Evolutionary conservation across 2,329 filamentous ascomycete species (phyloP), one percentile per base, ranked within the genome.

Genomic region (Trichophyton mentagrophytes): DNA sequence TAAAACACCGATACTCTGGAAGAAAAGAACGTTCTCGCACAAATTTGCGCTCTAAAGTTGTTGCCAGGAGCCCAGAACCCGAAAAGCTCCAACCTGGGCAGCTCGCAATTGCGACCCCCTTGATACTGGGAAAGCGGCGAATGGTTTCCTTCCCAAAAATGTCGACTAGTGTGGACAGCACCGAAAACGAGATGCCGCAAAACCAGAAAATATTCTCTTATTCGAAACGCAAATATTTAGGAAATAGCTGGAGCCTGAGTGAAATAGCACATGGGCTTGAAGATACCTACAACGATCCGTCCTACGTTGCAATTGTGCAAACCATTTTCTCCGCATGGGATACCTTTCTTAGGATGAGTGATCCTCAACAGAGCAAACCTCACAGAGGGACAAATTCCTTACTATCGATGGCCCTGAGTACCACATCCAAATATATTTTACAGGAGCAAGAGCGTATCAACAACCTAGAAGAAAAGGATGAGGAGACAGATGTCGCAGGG

Each of bases 81-180:
- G 66, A 65, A 46, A 71, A 67, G 58, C 70, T 68, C 22, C 63
- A 74, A 13, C 74, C 74, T 15, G 74, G 74, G 2, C 73, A 73
- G 33, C 74, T 76, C 61, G 70, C 74, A 53, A 69, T 76, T 47
- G 72, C 73, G 33, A 76, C 74, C 27, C 74, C 74, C 13, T 65
- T 75, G 65, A 74, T 76, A 61, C 71, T 69, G 0, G 74, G 73
- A 7, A 74, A 68, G 59, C 17, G 59, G 61, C 3, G 17, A 3
- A 27, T 3, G 66, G 57, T 25, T 38, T 13, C 5, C 15, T 17
- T 27, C 3, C 17, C 25, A n/a, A 25, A 55, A 20, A 27, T 7
- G 22, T 40, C 36, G 27, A 2, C 17, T 1, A 42, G 20, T 49
- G n/a, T 7, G 9, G 9, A 13, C 17, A 38, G 30, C 17, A 42